phyloP scores from a whole-genome alignment of 192 early-diverging fungal genomes.

The Rhizophagus sp. region DNA sequence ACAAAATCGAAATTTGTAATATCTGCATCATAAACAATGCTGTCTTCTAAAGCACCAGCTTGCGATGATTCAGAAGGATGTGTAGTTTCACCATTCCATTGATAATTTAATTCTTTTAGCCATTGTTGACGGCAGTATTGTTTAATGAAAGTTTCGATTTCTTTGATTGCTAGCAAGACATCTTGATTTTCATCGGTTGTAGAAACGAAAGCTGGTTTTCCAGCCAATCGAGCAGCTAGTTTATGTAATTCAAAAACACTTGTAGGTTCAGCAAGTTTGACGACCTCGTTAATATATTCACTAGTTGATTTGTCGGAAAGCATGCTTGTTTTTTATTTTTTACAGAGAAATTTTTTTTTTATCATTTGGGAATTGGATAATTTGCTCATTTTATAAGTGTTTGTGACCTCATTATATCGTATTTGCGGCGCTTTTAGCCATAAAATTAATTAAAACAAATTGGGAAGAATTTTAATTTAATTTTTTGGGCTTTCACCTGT shows the following conservation, averaged over 20 bases:
- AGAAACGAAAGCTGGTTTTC: not conserved
- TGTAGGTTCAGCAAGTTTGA: not conserved
- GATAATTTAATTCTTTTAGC: not conserved
- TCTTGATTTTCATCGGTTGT: not conserved
- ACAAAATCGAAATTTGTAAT: not conserved
- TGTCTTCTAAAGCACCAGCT: not conserved
- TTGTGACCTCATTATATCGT: too few species aligned
- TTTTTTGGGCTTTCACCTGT: too few species aligned
- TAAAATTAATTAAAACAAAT: too few species aligned
- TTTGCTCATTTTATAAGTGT: too few species aligned
- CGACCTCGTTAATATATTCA: not conserved
- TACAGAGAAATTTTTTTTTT: not conserved
- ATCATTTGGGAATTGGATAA: too few species aligned
- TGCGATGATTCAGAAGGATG: not conserved
- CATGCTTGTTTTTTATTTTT: not conserved
- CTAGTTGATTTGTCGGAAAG: not conserved
- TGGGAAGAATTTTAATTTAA: too few species aligned
- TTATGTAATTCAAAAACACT: not conserved
- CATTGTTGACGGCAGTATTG: not conserved
- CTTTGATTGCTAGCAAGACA: not conserved
- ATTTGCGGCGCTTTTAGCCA: too few species aligned
- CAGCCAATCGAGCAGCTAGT: not conserved
- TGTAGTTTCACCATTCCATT: not conserved
- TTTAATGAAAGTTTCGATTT: not conserved
- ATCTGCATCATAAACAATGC: not conserved